Evolutionary conservation across 2,329 filamentous ascomycete species (phyloP).

Genomic region (Paraphoma chrysanthemicola): DNA sequence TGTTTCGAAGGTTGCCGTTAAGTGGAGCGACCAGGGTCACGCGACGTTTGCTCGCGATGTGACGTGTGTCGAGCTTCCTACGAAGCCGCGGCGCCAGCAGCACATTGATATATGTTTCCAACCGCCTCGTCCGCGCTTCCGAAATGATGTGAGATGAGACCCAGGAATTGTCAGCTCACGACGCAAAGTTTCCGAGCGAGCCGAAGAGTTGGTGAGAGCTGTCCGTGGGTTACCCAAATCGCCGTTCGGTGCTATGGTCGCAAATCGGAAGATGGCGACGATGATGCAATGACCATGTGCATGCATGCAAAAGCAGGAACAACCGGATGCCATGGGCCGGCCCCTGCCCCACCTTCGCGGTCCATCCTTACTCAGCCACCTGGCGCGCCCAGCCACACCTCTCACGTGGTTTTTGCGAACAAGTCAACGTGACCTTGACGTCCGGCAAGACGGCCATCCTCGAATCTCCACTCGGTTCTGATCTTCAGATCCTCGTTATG

Average conservation of each 20-base stretch:
- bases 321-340: background rate
- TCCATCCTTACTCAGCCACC: background rate
- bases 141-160: background rate
- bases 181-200: conserved; percentile 13
- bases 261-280: background rate
- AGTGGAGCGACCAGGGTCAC: conserved; percentile 5
- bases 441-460: background rate
- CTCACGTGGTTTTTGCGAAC: background rate
- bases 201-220: background rate
- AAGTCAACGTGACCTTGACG: background rate
- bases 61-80: conserved; percentile 15
- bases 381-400: background rate
- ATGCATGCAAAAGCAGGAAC: background rate
- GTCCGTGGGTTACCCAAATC: background rate
- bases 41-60: conserved; percentile 14
- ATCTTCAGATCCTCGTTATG: background rate
- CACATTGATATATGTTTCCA: conserved; percentile 9
- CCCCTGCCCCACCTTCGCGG: background rate
- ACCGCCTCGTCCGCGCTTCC: background rate
- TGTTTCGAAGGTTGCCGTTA: background rate
- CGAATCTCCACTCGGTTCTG: conserved; percentile 3
- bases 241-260: background rate
- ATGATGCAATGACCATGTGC: background rate
- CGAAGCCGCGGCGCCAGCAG: background rate
- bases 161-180: conserved; percentile 8